Evolutionary conservation across 805 yeast genomes (phyloP).

Genomic region (Schwanniomyces occidentalis): DNA sequence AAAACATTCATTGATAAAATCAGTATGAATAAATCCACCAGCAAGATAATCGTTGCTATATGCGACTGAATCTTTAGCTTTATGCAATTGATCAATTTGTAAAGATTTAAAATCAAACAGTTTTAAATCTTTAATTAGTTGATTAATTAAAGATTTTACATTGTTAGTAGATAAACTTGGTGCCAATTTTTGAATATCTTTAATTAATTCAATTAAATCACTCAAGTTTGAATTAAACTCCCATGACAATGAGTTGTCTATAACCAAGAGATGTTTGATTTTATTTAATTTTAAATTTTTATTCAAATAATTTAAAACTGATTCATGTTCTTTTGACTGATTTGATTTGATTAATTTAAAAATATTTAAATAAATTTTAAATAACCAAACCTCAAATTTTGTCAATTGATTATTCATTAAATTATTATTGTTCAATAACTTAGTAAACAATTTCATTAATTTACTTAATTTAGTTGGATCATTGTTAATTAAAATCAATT

Average conservation of each 20-base stretch:
- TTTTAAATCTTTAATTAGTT: constrained; percentile 7
- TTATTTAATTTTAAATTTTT: constrained; percentile 34
- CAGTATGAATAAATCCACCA: neutral
- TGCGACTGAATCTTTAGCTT: neutral
- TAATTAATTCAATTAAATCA: constrained; percentile 15
- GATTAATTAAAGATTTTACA: constrained; percentile 2
- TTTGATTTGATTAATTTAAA: constrained; percentile 25
- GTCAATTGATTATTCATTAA: constrained; percentile 10
- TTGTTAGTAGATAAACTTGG: neutral
- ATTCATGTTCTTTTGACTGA: constrained; percentile 20
- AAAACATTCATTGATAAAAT: constrained; percentile 4
- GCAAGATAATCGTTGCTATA: constrained; percentile 1
- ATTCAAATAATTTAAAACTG: constrained; percentile 25
- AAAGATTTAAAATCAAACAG: constrained; percentile 5
- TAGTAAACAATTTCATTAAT: constrained; percentile 25
- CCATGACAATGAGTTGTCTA: constrained; percentile 14
- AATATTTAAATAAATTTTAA: constrained; percentile 26
- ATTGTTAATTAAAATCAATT: constrained; percentile 39
- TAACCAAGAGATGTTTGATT: constrained; percentile 17
- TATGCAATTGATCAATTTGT: constrained; percentile 6
- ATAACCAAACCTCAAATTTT: constrained; percentile 26
- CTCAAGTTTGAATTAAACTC: constrained; percentile 18
- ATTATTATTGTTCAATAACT: constrained; percentile 16
- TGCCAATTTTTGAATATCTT: constrained; percentile 8
- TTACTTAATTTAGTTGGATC: constrained; percentile 24